A percentile compares a stretch with the other conserved stretches of the same genome.
Conservation (phyloP, 805 yeast species). For the Nakazawaea holstii region DNA sequence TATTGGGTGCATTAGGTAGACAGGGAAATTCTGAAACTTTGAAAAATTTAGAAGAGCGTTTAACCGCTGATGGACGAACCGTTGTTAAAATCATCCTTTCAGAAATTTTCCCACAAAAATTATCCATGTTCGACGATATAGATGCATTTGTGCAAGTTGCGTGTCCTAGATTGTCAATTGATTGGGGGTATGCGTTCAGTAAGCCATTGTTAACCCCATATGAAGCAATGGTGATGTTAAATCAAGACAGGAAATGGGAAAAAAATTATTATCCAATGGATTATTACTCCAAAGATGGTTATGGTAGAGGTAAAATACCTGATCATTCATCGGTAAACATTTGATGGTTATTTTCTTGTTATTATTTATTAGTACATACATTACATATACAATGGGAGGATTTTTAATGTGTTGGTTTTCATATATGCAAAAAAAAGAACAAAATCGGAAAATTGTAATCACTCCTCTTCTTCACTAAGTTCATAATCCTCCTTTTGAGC, state of each 20-base stretch:
- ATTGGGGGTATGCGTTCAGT: slow-evolving; percentile 97
- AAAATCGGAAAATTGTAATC: too few species aligned
- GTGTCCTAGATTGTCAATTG: slow-evolving; percentile 92
- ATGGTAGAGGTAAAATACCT: slow-evolving; percentile 82
- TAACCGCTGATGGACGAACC: slow-evolving; percentile 50
- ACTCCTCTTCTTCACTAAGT: slow-evolving; percentile 2
- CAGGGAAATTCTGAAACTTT: slow-evolving; percentile 87
- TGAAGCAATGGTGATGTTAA: slow-evolving; percentile 88
- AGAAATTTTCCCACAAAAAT: slow-evolving; percentile 89
- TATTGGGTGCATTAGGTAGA: slow-evolving; percentile 90
- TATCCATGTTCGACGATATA: slow-evolving; percentile 86
- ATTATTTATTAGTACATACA: slow-evolving; percentile 10
- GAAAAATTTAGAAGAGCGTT: slow-evolving; percentile 51
- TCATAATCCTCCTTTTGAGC: slow-evolving; percentile 15
- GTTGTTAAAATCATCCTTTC: slow-evolving; percentile 81
- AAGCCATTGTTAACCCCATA: slow-evolving; percentile 92
- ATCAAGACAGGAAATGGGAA: slow-evolving; percentile 61
- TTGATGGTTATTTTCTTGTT: too few species aligned
- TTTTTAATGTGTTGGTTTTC: too few species aligned
- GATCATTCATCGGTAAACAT: slow-evolving; percentile 21
- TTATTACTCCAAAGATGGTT: slow-evolving; percentile 84
- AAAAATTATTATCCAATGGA: slow-evolving; percentile 88
- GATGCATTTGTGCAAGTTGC: slow-evolving; percentile 98
- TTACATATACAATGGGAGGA: slow-evolving; percentile 7
- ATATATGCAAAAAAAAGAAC: too few species aligned